A percentile compares a stretch with the other conserved stretches of the same genome.
Evolutionary conservation across 1,139 yeast genomes (phyloP).

Genomic region (Protomyces gravidus): DNA sequence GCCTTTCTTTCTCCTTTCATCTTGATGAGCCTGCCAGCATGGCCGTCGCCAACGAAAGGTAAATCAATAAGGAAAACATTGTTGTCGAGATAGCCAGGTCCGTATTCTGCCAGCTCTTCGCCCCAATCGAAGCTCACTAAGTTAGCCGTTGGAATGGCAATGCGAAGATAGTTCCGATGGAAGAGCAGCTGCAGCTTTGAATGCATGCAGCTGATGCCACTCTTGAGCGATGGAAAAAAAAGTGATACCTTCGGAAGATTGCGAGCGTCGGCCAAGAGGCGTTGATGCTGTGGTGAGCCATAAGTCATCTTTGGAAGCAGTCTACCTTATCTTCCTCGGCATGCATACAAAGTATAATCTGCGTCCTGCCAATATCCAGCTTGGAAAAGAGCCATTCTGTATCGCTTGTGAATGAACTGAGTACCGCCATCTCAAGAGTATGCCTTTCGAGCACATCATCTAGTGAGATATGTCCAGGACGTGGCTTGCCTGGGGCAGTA

Average conservation of each 20-base stretch:
- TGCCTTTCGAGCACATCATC: slow-evolving; percentile 34
- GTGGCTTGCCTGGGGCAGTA: slow-evolving; percentile 32
- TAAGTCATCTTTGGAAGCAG: background rate
- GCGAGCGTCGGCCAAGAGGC: background rate
- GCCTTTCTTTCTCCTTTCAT: background rate
- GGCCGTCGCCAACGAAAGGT: slow-evolving; percentile 18
- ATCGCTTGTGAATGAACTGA: slow-evolving; percentile 33
- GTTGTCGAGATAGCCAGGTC: slow-evolving; percentile 32
- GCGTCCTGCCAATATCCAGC: slow-evolving; percentile 25
- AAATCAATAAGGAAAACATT: slow-evolving; percentile 35
- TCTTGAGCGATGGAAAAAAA: slow-evolving; percentile 27
- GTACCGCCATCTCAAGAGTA: slow-evolving; percentile 32
- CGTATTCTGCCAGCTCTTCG: slow-evolving; percentile 30
- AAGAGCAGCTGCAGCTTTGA: slow-evolving; percentile 36
- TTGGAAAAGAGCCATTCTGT: slow-evolving; percentile 27
- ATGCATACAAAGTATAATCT: slow-evolving; percentile 29
- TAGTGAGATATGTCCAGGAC: slow-evolving; percentile 31
- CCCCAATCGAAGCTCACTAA: slow-evolving; percentile 37
- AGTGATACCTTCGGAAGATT: slow-evolving; percentile 8
- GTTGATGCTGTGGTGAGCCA: background rate
- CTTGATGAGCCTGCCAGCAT: background rate
- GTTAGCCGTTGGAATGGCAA: slow-evolving; percentile 36
- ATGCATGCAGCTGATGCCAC: slow-evolving; percentile 34
- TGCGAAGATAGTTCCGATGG: slow-evolving; percentile 33
- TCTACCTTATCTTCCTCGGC: slow-evolving; percentile 32